Conservation (phyloP, 2,329 filamentous ascomycete genomes). For the Cryphonectria naterciae region DNA sequence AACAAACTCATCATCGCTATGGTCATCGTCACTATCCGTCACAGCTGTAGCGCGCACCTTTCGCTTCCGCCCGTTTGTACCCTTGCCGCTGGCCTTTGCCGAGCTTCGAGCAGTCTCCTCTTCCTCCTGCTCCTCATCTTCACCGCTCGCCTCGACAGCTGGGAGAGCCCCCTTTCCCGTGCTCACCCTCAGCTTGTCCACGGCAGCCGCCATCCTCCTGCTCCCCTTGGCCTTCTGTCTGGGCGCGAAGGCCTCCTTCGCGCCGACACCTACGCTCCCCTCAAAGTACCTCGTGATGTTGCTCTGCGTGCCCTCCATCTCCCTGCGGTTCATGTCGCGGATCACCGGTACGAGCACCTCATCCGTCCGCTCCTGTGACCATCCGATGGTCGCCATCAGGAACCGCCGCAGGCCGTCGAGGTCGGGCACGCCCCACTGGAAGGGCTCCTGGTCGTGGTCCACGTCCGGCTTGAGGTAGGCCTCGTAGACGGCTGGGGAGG, state of each 20-base stretch:
- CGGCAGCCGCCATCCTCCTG: constrained; percentile 76
- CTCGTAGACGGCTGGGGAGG: constrained; percentile 74
- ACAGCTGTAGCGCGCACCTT: constrained; percentile 31
- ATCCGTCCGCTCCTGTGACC: constrained; percentile 88
- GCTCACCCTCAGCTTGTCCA: constrained; percentile 66
- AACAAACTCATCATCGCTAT: constrained; percentile 23
- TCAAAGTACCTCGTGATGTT: constrained; percentile 96
- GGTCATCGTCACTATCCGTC: constrained; percentile 31
- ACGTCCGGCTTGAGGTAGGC: constrained; percentile 90
- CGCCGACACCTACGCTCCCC: constrained; percentile 56
- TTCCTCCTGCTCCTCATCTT: constrained; percentile 23
- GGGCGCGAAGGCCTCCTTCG: constrained; percentile 70
- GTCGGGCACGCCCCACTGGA: constrained; percentile 96
- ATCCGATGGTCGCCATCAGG: constrained; percentile 90
- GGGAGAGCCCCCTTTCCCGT: constrained; percentile 41
- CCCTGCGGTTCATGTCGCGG: constrained; percentile 88
- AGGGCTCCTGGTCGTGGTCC: constrained; percentile 74
- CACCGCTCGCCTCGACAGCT: constrained; percentile 17
- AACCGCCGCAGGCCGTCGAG: constrained; percentile 82
- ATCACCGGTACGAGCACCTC: constrained; percentile 96
- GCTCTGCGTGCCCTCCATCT: constrained; percentile 87
- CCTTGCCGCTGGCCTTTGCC: constrained; percentile 32
- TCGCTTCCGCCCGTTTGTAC: constrained; percentile 28
- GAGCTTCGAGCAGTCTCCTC: neutral
- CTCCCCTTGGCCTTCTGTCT: constrained; percentile 68